A percentile compares a stretch with the other conserved stretches of the same genome.
These are phyloP conservation scores for Ustilaginoidea virens DNA, from an alignment of 2,329 filamentous ascomycete genomes.

Conservation along the genomic window DNA sequence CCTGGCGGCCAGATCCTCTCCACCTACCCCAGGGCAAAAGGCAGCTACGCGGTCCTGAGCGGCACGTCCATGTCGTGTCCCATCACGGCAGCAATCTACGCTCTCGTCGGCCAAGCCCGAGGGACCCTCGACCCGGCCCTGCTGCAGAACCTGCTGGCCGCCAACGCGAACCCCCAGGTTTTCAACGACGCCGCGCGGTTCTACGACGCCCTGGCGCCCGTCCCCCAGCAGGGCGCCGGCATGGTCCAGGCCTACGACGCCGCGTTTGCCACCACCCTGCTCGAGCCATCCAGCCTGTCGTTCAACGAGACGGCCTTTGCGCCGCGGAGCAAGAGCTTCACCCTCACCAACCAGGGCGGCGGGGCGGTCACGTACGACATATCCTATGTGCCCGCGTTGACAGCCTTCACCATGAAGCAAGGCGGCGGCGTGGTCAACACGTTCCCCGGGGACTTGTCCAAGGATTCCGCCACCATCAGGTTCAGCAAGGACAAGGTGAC, in stretches of 20 bases:
- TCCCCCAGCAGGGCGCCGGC: slow-evolving; percentile 32
- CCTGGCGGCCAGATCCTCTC: slow-evolving; percentile 9
- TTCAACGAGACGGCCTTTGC: slow-evolving; percentile 41
- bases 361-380: slow-evolving; percentile 30
- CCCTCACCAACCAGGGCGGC: slow-evolving; percentile 31
- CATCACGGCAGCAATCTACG: slow-evolving; percentile 5
- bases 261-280: slow-evolving; percentile 30
- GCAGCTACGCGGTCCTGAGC: slow-evolving; percentile 5
- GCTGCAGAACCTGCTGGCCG: slow-evolving; percentile 26
- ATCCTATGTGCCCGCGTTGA: slow-evolving; percentile 25
- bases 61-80: slow-evolving; percentile 9
- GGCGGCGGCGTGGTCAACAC: neutral
- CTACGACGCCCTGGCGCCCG: slow-evolving; percentile 22
- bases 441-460: slow-evolving; percentile 1
- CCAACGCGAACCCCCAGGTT: slow-evolving; percentile 24
- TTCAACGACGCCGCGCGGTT: slow-evolving; percentile 20
- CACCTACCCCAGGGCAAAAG: slow-evolving; percentile 5
- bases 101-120: slow-evolving; percentile 20
- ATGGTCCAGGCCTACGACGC: slow-evolving; percentile 28
- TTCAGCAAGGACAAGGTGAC: slow-evolving; percentile 1
- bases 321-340: slow-evolving; percentile 29
- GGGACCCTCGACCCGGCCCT: slow-evolving; percentile 26
- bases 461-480: neutral
- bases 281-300: slow-evolving; percentile 33
- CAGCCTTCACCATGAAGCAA: slow-evolving; percentile 27